Evolutionary conservation across 1,284 basidiomycete species (phyloP), one percentile per base, ranked within the genome.

Genomic region (Polyporus tsugae): DNA sequence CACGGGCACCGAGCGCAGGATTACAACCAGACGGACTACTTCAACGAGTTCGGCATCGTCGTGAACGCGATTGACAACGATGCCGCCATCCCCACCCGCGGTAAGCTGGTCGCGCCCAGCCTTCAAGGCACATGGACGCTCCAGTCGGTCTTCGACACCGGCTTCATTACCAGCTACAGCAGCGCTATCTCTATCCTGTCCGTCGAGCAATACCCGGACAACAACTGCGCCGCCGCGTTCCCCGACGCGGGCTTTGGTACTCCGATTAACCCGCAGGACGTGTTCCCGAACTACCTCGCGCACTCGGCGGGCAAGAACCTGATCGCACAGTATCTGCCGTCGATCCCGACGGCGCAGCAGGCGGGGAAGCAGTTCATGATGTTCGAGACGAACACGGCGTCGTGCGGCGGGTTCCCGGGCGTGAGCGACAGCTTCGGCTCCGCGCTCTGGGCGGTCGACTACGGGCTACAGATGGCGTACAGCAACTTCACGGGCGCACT

Each of bases 401-500:
- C 82, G 57, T 89, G 88, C 76, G 85, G 86, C 70, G 88, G 87
- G 25, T 87, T 88, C 73, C 75, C 82, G 13, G 87, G 87, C 4
- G 75, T 89, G 61, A 85, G 83, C 63, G 83, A 88, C 69, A 83
- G 82, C 29, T 95, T 92, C 74, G 91, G 87, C 3, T 88, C 89
- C 0, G 87, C 91, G 2, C 82, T 95, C 29, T 95, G 94, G 94
- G 87, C 81, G 0, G 65, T 90, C 38, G 91, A 92, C 74, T 91
- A 90, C 76, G 84, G 81, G 1, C 80, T 92, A 68, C 83, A 87
- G 75, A 85, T 91, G 86, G 90, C 89, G 6, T 82, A 84, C 71
- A 79, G 78, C 64, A 90, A 90, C 75, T 90, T 91, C 74, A 83
- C 83, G 0, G 83, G 83, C 6, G 87, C 85, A 2, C 73, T 90